Conservation (phyloP, 148 eudicot species). For the Fagopyrum tataricum region DNA sequence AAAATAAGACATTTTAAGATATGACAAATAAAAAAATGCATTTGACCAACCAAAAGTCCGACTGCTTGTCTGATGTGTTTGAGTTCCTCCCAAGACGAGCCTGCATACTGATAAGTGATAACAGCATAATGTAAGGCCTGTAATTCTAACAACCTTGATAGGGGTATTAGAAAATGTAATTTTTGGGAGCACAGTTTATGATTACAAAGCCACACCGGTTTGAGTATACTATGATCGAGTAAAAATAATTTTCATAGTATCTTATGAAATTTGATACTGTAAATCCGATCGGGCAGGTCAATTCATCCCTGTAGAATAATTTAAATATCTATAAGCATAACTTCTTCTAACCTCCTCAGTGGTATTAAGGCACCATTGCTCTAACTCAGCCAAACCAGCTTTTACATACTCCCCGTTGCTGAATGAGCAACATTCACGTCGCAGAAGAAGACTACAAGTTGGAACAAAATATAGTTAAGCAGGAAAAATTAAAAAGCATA, state of each 20-base stretch:
- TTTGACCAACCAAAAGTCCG: conserved; percentile 64
- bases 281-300: not conserved
- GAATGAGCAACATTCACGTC: conserved; percentile 99
- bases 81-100: conserved; percentile 85
- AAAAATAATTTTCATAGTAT: not conserved
- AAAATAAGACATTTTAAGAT: not conserved
- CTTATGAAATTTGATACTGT: not conserved
- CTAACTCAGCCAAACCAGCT: conserved; percentile 84
- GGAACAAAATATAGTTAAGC: not conserved
- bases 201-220: not conserved
- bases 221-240: not conserved
- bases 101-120: conserved; percentile 57
- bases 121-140: conserved; percentile 1
- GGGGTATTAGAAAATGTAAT: not conserved
- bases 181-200: not conserved
- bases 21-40: conserved; percentile 9
- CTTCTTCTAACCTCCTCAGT: conserved; percentile 52
- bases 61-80: conserved; percentile 95
- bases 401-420: conserved; percentile 97
- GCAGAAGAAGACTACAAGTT: conserved; percentile 69
- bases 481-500: not conserved
- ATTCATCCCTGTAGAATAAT: not conserved
- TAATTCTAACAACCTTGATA: not conserved
- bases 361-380: conserved; percentile 77
- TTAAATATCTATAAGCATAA: not conserved